phyloP scores from a whole-genome alignment of 352 stramenopile genomes.

The Achlya hypogyna region DNA sequence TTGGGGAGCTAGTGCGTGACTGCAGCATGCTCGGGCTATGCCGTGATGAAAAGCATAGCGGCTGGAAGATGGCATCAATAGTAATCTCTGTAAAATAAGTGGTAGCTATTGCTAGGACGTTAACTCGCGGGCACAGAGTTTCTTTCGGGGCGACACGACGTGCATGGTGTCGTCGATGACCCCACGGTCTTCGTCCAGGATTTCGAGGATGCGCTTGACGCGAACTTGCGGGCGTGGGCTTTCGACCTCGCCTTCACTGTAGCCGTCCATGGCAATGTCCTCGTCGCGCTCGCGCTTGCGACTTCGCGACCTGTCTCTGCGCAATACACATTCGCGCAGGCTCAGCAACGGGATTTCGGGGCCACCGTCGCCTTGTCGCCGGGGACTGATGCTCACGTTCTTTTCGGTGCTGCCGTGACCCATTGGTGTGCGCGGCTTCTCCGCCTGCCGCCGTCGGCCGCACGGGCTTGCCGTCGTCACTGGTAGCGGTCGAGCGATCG shows the following conservation, averaged over 20 bases:
- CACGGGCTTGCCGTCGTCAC: constrained; percentile 36
- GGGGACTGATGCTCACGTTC: constrained; percentile 57
- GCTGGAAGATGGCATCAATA: no score
- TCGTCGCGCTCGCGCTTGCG: not conserved
- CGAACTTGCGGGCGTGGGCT: not conserved
- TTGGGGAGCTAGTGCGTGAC: no score
- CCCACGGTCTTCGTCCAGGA: constrained; percentile 61
- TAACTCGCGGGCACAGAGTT: not conserved
- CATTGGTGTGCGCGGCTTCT: constrained; percentile 52
- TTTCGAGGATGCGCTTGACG: constrained; percentile 55
- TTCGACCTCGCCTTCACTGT: not conserved
- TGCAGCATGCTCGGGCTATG: no score
- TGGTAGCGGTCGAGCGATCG: constrained; percentile 57
- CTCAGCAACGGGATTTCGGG: constrained; percentile 3
- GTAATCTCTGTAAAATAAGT: not conserved
- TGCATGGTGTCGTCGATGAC: constrained; percentile 11
- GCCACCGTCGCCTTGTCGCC: constrained; percentile 33
- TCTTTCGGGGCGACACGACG: constrained; percentile 9
- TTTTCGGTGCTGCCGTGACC: constrained; percentile 45
- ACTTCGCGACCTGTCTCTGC: not conserved
- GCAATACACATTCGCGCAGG: constrained; percentile 12
- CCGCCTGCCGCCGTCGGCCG: constrained; percentile 35
- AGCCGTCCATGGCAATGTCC: not conserved
- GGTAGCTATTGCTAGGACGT: not conserved
- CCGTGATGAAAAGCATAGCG: no score